These are phyloP conservation scores for Mycena venus DNA, from an alignment of 768 basidiomycete genomes.

Conservation along the genomic window DNA sequence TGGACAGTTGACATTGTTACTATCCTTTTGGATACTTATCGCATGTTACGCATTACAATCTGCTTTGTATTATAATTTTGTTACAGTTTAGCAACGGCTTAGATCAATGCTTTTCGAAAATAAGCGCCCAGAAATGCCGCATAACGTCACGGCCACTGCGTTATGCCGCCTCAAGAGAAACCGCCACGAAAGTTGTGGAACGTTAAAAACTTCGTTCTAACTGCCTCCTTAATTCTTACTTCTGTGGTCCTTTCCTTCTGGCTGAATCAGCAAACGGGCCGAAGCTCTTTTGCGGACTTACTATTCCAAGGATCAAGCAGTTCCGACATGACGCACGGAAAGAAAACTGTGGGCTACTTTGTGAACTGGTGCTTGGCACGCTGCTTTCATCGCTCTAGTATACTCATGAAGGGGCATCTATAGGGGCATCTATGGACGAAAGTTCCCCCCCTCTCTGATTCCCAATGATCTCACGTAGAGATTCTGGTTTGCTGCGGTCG, in stretches of 20 bases:
- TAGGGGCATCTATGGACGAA: constrained; percentile 97
- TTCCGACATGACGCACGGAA: constrained; percentile 58
- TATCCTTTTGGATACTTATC: constrained; percentile 1
- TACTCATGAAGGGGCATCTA: too few species aligned
- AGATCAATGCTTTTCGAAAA: too few species aligned
- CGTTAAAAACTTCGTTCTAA: background rate
- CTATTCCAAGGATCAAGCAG: background rate
- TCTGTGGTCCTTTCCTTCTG: constrained; percentile 12
- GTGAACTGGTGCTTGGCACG: constrained; percentile 74
- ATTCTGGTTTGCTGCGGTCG: background rate
- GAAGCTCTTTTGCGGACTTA: constrained; percentile 3
- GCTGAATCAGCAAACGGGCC: constrained; percentile 17
- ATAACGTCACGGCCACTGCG: constrained; percentile 3
- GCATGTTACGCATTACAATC: background rate
- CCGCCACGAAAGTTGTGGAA: constrained; percentile 13
- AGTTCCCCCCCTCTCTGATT: constrained; percentile 89
- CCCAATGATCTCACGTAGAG: constrained; percentile 90
- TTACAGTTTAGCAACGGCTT: too few species aligned
- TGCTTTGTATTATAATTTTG: background rate
- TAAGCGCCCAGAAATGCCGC: too few species aligned
- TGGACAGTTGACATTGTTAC: background rate
- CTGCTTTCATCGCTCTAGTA: background rate
- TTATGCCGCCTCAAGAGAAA: background rate
- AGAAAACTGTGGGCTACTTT: constrained; percentile 87
- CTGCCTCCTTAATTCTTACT: constrained; percentile 5